These are phyloP conservation scores for Tylopilus intermedius DNA, from an alignment of 768 basidiomycete genomes.

Conservation along the genomic window DNA sequence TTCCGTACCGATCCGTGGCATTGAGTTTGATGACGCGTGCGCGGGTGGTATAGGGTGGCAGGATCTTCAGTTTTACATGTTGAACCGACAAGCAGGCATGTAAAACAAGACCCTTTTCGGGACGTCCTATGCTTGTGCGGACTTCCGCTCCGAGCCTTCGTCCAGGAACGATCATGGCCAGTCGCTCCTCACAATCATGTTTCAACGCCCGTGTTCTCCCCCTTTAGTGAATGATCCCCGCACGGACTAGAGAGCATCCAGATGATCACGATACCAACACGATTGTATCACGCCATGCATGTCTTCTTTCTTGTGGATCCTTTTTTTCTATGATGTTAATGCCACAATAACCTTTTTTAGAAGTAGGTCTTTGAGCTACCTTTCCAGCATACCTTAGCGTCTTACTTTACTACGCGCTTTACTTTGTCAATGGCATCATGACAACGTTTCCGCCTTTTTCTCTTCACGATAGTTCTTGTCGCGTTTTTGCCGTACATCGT, in stretches of 20 bases:
- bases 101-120: constrained; percentile 21
- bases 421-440: constrained; percentile 8
- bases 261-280: constrained; percentile 22
- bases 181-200: background rate
- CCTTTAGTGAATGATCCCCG: constrained; percentile 16
- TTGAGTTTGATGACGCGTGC: constrained; percentile 1
- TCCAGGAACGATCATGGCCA: background rate
- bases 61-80: constrained; percentile 69
- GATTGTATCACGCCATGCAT: constrained; percentile 27
- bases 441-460: background rate
- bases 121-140: background rate
- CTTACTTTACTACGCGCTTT: constrained; percentile 13
- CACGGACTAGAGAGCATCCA: constrained; percentile 28
- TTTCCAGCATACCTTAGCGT: constrained; percentile 2
- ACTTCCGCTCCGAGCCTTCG: background rate
- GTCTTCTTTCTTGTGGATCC: constrained; percentile 3
- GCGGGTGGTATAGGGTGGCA: constrained; percentile 57
- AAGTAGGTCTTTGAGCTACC: background rate
- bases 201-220: constrained; percentile 5
- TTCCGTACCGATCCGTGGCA: background rate
- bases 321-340: constrained; percentile 1
- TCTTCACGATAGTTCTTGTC: constrained; percentile 13
- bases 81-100: constrained; percentile 71
- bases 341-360: constrained; percentile 1
- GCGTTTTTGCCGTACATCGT: constrained; percentile 14